phyloP scores from a whole-genome alignment of 805 yeast species.

The Wickerhamiella alocasiicola region DNA sequence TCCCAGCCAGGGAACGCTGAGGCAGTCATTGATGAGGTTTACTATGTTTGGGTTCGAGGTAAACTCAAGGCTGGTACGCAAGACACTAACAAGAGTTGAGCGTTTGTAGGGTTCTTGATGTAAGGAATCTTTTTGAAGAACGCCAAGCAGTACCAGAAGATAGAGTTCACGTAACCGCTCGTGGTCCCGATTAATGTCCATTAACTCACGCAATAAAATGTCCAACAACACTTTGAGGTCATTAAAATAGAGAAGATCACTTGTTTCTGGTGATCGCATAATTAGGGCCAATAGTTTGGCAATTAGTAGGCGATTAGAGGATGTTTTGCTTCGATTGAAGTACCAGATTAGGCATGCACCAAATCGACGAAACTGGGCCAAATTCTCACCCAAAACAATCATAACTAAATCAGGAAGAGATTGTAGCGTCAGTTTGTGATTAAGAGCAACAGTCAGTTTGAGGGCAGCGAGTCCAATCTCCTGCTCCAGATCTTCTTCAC shows the following conservation, averaged over 20 bases:
- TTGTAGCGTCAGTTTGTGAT: slow-evolving; percentile 52
- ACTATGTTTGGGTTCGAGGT: neutral
- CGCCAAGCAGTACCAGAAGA: slow-evolving; percentile 59
- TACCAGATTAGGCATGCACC: slow-evolving; percentile 60
- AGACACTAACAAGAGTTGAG: slow-evolving; percentile 38
- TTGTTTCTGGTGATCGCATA: slow-evolving; percentile 42
- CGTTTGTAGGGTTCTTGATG: slow-evolving; percentile 44
- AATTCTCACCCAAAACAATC: slow-evolving; percentile 37
- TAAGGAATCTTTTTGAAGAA: slow-evolving; percentile 55
- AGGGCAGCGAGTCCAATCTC: slow-evolving; percentile 37
- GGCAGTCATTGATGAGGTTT: slow-evolving; percentile 6
- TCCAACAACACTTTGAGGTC: slow-evolving; percentile 77
- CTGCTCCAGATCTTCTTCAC: neutral
- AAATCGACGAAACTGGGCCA: slow-evolving; percentile 38
- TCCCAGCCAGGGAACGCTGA: slow-evolving; percentile 8
- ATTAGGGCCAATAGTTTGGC: slow-evolving; percentile 65
- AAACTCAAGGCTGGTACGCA: slow-evolving; percentile 23
- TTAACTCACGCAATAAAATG: slow-evolving; percentile 67
- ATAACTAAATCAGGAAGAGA: slow-evolving; percentile 41
- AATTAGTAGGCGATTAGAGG: slow-evolving; percentile 60
- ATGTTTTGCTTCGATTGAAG: slow-evolving; percentile 62
- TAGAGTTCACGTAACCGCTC: slow-evolving; percentile 55
- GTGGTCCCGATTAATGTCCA: slow-evolving; percentile 46
- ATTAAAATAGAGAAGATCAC: slow-evolving; percentile 60
- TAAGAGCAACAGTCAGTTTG: slow-evolving; percentile 57